Percentiles rank a stretch among this genome's conserved stretches.
These are phyloP conservation scores for Scedosporium minutisporum DNA, from an alignment of 2,329 filamentous ascomycete species.

Conservation along the genomic window DNA sequence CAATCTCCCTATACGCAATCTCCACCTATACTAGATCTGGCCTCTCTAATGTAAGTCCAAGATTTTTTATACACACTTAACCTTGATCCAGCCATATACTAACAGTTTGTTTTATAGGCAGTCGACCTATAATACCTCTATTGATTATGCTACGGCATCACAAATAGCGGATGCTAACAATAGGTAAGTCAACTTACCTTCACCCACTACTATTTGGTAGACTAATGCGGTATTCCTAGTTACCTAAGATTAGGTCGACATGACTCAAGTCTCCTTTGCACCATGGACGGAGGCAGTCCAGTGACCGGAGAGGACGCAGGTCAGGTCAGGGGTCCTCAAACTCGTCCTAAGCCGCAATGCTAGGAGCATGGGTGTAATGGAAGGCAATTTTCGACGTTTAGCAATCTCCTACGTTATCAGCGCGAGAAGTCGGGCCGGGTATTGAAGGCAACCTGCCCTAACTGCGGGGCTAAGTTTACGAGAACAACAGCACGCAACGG, in stretches of 20 bases:
- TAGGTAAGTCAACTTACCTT: slow-evolving; percentile 22
- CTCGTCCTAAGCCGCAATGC: slow-evolving; percentile 85
- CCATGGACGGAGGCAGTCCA: slow-evolving; percentile 16
- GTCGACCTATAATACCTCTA: slow-evolving; percentile 28
- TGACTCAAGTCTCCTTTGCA: slow-evolving; percentile 34
- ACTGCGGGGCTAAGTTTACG: slow-evolving; percentile 89
- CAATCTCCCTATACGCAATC: slow-evolving; percentile 40
- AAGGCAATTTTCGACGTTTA: slow-evolving; percentile 90
- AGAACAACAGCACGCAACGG: slow-evolving; percentile 81
- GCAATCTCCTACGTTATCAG: slow-evolving; percentile 86
- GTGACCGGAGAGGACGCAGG: slow-evolving; percentile 26
- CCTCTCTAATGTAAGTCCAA: slow-evolving; percentile 15
- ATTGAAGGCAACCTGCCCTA: slow-evolving; percentile 77
- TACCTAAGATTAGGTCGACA: too few species aligned
- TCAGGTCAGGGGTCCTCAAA: slow-evolving; percentile 61
- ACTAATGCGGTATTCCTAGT: too few species aligned
- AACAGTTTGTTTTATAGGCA: slow-evolving; percentile 11
- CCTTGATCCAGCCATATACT: too few species aligned
- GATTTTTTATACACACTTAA: too few species aligned
- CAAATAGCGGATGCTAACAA: slow-evolving; percentile 23
- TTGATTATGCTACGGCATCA: slow-evolving; percentile 32
- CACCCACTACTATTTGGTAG: slow-evolving; percentile 29
- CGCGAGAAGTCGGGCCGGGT: slow-evolving; percentile 90
- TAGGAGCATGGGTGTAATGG: slow-evolving; percentile 98
- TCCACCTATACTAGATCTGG: slow-evolving; percentile 32